Evolutionary conservation across 2,329 filamentous ascomycete genomes (phyloP), one percentile per base, ranked within the genome.

Genomic region (Escovopsis sp.): DNA sequence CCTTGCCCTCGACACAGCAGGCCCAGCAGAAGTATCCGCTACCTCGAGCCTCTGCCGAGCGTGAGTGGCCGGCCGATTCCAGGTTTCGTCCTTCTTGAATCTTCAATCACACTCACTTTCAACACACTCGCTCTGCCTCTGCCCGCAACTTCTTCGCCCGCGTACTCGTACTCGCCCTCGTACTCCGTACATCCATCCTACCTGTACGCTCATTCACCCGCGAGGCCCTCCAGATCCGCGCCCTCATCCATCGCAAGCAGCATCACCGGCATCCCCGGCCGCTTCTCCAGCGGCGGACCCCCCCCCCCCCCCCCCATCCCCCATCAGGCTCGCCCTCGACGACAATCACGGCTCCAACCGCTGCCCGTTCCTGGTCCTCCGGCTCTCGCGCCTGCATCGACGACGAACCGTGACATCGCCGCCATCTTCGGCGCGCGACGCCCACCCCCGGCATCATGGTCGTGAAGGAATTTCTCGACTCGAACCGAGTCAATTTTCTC

Each of bases 401-500:
- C 41, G 36, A 41, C 41, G 36, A 41, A 43, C 42, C 43, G 45
- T 49, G 42, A 46, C 48, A 38, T 43, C 46, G 50, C 54, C 45
- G 51, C 52, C 50, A 49, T 45, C 44, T 47, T 44, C 46, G 53
- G 50, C 50, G 50, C 50, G 42, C 21, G 21, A 23, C 21, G 21
- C 8, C 3, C 21, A 7, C 35, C 40, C 43, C 45, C 43, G 42
- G 44, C 43, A 51, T 48, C 49, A 74, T 73, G 69, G 55, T 57
- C 46, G 46, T 48, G 50, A 74, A 73, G 62, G 70, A 75, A 61
- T 65, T 65, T 52, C 64, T 79, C 50, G 69, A 76, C 65, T 76
- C 71, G 45, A 67, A 78, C 57, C 66, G 70, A 63, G 63, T 78
- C 66, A 79, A 78, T 63, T 78, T 72, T 65, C 66, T 79, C 56